Base-by-base conservation (phyloP, 2,329 filamentous ascomycete genomes). In the Fusarium nanum region DNA sequence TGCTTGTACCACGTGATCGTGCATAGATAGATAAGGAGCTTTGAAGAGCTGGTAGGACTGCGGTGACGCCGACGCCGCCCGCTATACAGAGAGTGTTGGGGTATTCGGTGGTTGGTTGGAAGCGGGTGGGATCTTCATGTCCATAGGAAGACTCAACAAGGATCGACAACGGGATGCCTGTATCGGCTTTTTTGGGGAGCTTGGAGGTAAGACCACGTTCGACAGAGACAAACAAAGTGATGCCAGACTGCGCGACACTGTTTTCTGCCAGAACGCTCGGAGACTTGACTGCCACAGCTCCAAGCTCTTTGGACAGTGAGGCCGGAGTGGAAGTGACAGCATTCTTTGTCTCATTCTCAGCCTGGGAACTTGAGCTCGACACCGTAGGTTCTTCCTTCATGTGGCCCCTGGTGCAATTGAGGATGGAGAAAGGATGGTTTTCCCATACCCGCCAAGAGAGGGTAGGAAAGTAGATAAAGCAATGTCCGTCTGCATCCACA, bases 371-470 rank as follows among this genome's bases (percentile, higher is more conserved):
- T 2, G 34, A 56, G 22, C 60, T 57, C 7, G 59, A 20, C 2
- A 20, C 5, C 1, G n/a, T 1, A 16, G 9, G 5, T 1, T 34
- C 25, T 10, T 34, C 25, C 4, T 20, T 18, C 14, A 44, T 44
- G 18, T 60, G 58, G 2, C 64, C 62, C 13, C 57, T 60, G 44
- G 68, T 75, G 41, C 55, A 60, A 20, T 64, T 68, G 10, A 76
- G 69, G 4, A 78, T 71, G 4, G 77, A 79, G 44, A 79, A 79
- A 1, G 77, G 77, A 18, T 79, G 77, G 14, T 74, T 78, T 42
- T 79, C 77, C 77, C 77, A 79, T 4, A 76, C 52, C 5, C 76
- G 72, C 77, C 77, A 79, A 4, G 71, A 76, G 0, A 78, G 49
- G 0, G 76, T 76, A 2, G 77, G 77, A 47, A 77, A 78, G 59